Evolutionary conservation across 2,329 filamentous ascomycete genomes (phyloP).

Genomic region (Sordariomycetes sp.): DNA sequence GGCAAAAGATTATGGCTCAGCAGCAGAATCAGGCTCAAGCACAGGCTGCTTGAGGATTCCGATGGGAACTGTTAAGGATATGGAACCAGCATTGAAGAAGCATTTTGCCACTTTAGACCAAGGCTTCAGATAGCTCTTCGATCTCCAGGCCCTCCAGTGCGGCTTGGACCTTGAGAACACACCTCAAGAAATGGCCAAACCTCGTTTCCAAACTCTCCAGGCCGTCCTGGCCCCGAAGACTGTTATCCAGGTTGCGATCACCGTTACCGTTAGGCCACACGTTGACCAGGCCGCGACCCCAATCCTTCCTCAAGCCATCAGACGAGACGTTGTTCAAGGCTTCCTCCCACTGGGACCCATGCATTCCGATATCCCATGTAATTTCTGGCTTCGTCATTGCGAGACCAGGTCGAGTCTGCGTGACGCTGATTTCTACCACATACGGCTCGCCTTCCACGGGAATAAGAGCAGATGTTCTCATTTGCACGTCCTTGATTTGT

Average conservation of each 20-base stretch:
- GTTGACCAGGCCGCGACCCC: slow-evolving; percentile 16
- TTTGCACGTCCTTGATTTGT: no score
- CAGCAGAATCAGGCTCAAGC: background rate
- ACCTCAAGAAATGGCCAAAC: slow-evolving; percentile 18
- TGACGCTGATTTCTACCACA: slow-evolving; percentile 20
- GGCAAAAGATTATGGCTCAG: slow-evolving; percentile 32
- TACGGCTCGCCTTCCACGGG: slow-evolving; percentile 20
- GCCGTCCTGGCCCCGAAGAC: no score
- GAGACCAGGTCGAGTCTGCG: slow-evolving; percentile 15
- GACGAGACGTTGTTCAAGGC: slow-evolving; percentile 17
- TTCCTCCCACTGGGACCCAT: slow-evolving; percentile 26
- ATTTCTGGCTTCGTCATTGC: slow-evolving; percentile 7
- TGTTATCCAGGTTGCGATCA: no score
- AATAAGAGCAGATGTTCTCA: no score
- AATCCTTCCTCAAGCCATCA: slow-evolving; percentile 16
- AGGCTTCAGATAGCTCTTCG: background rate
- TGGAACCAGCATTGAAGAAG: no score
- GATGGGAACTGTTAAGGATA: no score
- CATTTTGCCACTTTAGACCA: background rate
- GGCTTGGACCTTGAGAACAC: slow-evolving; percentile 19
- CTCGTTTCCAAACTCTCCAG: slow-evolving; percentile 12
- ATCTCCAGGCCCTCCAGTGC: slow-evolving; percentile 1
- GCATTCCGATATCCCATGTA: slow-evolving; percentile 21
- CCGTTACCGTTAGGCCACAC: slow-evolving; percentile 25
- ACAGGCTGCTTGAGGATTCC: background rate